A percentile compares a stretch with the other conserved stretches of the same genome.
Conservation (phyloP, 345 rosid species). For the Pistacia atlantica region DNA sequence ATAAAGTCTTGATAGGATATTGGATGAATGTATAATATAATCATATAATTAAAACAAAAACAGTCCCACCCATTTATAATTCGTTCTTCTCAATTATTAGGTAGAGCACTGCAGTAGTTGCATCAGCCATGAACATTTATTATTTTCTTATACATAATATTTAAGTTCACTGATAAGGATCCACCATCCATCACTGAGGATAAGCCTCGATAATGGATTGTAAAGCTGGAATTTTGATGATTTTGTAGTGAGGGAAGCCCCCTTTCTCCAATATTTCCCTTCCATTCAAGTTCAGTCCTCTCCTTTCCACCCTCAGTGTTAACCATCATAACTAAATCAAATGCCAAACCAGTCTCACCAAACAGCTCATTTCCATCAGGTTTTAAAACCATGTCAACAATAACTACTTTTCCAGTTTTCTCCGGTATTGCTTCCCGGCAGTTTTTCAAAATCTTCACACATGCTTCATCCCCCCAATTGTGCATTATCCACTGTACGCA, state of each 20-base stretch:
- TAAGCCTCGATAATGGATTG: constrained; percentile 42
- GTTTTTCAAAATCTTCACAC: constrained; percentile 29
- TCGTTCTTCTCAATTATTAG: too few species aligned
- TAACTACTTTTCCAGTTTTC: constrained; percentile 28
- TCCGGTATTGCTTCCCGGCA: constrained; percentile 30
- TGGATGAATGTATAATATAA: too few species aligned
- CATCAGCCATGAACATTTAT: too few species aligned
- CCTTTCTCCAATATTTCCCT: constrained; percentile 27
- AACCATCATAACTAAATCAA: constrained; percentile 39
- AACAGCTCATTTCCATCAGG: constrained; percentile 10
- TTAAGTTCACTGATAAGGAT: too few species aligned
- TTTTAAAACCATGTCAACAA: constrained; percentile 29
- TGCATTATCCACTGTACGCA: constrained; percentile 27
- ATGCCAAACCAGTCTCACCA: constrained; percentile 20
- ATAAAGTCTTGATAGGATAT: too few species aligned
- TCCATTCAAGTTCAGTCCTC: constrained; percentile 44
- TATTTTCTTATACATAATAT: too few species aligned
- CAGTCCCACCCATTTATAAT: too few species aligned
- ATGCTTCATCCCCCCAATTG: constrained; percentile 33
- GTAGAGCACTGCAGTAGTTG: too few species aligned
- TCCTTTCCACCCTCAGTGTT: constrained; percentile 31
- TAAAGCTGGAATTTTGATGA: constrained; percentile 36
- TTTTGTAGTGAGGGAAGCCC: constrained; percentile 40
- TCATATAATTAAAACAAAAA: too few species aligned
- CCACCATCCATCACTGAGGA: constrained; percentile 3